Base-by-base conservation (phyloP, 2,329 filamentous ascomycete genomes). In the Paraconiothyrium sp. region DNA sequence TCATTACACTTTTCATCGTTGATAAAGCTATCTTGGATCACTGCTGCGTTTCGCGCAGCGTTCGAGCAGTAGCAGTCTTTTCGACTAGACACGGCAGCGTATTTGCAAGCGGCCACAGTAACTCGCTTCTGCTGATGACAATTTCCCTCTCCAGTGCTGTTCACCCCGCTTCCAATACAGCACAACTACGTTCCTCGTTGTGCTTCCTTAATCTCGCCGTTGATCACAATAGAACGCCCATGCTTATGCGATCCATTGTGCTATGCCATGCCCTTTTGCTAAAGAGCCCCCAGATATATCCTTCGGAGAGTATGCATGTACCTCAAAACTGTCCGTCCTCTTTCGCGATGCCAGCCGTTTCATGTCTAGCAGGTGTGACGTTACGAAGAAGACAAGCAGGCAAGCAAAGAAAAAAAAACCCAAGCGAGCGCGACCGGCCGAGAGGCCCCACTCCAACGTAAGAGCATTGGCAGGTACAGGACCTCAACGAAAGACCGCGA, bases 371-470 rank as follows among this genome's bases (percentile, higher is more conserved):
- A 27, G 16, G 48, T 34, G 20, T 3, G 32, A 24, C 41, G 41
- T 41, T 34, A 56, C 11, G 34, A 39, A 27, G 8, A 37, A 47
- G 32, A 34, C 27, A 56, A 39, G 7, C 24, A 30, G 30, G 30
- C 54, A 56, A 56, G 48, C 54, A 56, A 27, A 39, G 54, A 56
- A 39, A 56, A 56, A n/a, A 56, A 30, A 39, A 20, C 20, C 30
- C 16, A 20, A 56, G 48, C 14, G 54, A 56, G 43, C 22, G 43
- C 48, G 20, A 56, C n/a, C 13, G 41, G 54, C 43, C 2, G 13
- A 27, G 16, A 24, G 34, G n/a, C 43, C 43, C 43, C 39, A 16
- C 43, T 56, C 54, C 43, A 56, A 48, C 39, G 35, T 47, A 44
- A 55, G 22, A 37, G 14, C 22, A n/a, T 48, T 24, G 24, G 13